These are phyloP conservation scores for Yarrowia osloensis DNA, from an alignment of 805 yeast genomes.

Conservation along the genomic window DNA sequence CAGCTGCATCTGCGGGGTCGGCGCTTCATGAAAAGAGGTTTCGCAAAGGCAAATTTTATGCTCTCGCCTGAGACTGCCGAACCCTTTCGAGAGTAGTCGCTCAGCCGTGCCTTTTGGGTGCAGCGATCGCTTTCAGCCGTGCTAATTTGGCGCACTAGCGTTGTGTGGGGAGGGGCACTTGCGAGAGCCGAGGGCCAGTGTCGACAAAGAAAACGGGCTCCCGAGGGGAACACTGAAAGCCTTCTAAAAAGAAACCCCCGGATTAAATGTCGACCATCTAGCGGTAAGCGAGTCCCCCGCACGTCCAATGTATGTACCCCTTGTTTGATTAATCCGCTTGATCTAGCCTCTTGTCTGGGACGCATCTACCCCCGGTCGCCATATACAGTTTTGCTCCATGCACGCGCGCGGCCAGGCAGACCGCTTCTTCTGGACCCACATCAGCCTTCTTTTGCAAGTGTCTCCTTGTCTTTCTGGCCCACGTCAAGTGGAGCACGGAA, in stretches of 20 bases:
- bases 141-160: neutral
- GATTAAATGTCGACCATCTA: neutral
- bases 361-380: neutral
- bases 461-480: neutral
- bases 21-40: neutral
- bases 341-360: neutral
- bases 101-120: slow-evolving; percentile 2
- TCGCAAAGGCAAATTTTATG: neutral
- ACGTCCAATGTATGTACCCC: neutral
- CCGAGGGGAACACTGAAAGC: no score
- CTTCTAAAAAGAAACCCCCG: neutral
- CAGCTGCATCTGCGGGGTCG: neutral
- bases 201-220: no score
- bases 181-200: no score
- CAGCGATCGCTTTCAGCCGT: neutral
- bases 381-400: neutral
- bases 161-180: neutral
- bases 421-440: neutral
- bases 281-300: neutral
- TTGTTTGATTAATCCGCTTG: slow-evolving; percentile 2
- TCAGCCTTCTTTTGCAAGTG: neutral
- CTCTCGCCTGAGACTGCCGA: slow-evolving; percentile 6
- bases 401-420: neutral
- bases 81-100: neutral
- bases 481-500: neutral